phyloP scores from a whole-genome alignment of 345 rosid genomes.

The Acer saccharum region DNA sequence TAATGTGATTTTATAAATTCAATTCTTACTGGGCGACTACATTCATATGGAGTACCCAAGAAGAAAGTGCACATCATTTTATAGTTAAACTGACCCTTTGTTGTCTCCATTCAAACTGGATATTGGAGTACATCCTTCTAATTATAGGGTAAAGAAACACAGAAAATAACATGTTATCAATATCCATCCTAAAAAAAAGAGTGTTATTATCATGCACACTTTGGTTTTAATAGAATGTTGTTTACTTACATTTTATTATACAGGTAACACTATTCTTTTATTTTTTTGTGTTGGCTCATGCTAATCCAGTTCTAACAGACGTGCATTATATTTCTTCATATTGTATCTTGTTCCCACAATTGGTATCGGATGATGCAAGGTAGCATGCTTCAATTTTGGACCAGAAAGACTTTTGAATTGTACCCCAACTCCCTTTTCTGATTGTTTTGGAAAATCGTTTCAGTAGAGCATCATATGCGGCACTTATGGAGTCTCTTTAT shows the following conservation, averaged over 20 bases:
- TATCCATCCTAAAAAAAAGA: too few relatives aligned
- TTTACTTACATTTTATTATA: too few relatives aligned
- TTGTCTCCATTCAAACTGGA: not conserved
- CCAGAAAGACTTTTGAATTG: too few relatives aligned
- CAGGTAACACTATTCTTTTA: too few relatives aligned
- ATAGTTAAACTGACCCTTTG: not conserved
- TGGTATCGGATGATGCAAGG: too few relatives aligned
- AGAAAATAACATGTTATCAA: not conserved
- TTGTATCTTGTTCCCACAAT: too few relatives aligned
- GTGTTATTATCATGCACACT: not conserved
- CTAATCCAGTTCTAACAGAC: too few relatives aligned
- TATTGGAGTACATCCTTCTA: not conserved
- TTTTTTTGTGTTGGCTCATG: too few relatives aligned
- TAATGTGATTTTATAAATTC: not conserved
- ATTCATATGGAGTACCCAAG: not conserved
- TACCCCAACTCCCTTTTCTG: too few relatives aligned
- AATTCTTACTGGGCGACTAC: not conserved
- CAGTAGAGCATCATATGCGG: not conserved
- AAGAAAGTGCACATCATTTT: not conserved
- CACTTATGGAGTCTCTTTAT: not conserved
- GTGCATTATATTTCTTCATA: too few relatives aligned
- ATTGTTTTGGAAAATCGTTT: not conserved
- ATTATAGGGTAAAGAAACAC: not conserved
- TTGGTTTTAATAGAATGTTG: too few relatives aligned
- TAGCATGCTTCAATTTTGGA: too few relatives aligned